Evolutionary conservation across 305 asterid genomes (phyloP).

Genomic region (Salvia sclarea): DNA sequence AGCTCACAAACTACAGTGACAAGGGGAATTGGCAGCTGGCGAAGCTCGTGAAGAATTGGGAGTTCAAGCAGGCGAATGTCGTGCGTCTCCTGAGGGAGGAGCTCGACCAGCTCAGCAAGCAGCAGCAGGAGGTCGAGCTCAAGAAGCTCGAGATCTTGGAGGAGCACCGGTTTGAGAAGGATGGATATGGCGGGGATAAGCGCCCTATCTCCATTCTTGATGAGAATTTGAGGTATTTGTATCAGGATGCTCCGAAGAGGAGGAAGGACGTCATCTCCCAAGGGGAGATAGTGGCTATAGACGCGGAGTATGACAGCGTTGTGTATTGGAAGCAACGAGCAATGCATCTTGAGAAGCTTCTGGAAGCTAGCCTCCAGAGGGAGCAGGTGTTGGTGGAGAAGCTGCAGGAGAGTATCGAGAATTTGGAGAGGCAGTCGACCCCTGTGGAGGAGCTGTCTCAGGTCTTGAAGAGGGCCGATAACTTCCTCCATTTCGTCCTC

Average conservation of each 20-base stretch:
- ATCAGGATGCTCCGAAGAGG: conserved; percentile 57
- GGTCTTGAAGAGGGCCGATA: conserved; percentile 77
- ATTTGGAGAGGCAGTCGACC: conserved; percentile 76
- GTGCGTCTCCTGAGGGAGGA: conserved; percentile 83
- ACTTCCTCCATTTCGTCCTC: conserved; percentile 84
- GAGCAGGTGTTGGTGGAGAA: conserved; percentile 64
- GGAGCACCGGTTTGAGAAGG: conserved; percentile 76
- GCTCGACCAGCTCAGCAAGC: conserved; percentile 78
- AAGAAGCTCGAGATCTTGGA: conserved; percentile 86
- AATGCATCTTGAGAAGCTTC: conserved; percentile 61
- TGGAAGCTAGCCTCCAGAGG: conserved; percentile 61
- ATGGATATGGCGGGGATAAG: conserved; percentile 72
- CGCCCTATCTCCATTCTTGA: conserved; percentile 84
- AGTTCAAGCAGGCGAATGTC: conserved; percentile 69
- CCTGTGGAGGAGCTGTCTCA: conserved; percentile 84
- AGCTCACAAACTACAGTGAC: conserved; percentile 76
- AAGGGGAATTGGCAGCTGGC: conserved; percentile 84
- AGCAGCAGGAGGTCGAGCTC: conserved; percentile 81
- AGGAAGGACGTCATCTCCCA: conserved; percentile 46
- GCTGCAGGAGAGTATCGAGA: conserved; percentile 78
- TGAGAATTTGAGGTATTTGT: conserved; percentile 58
- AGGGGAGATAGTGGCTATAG: conserved; percentile 54
- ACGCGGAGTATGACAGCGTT: conserved; percentile 68
- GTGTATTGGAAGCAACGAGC: conserved; percentile 75
- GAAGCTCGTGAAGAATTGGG: conserved; percentile 84